Conservation (phyloP, 2,329 filamentous ascomycete species). For the Atkinsonella hypoxylon region DNA sequence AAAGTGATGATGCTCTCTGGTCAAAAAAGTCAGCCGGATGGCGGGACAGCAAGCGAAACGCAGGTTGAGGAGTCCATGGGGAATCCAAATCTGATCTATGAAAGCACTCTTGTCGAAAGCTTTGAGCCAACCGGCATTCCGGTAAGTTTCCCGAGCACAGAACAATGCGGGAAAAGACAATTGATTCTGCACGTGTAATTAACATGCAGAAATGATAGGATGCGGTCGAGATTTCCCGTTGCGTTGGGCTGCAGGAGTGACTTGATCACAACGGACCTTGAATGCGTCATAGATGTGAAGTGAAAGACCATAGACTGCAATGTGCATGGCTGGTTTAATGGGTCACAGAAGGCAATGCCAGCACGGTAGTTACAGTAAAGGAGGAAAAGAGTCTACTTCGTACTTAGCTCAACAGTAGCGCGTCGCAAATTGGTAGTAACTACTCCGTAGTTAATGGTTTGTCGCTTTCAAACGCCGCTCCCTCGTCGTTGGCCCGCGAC, state of each 20-base stretch:
- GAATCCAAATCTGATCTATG: constrained; percentile 54
- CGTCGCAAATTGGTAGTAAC: too few relatives aligned
- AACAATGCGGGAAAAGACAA: background rate
- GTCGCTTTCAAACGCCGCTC: background rate
- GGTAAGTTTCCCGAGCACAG: constrained; percentile 29
- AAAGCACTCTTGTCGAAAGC: constrained; percentile 50
- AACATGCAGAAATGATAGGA: constrained; percentile 32
- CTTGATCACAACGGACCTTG: background rate
- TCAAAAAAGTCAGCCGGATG: background rate
- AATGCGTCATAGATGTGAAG: constrained; percentile 1
- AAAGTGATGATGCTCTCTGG: constrained; percentile 41
- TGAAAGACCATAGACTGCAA: background rate
- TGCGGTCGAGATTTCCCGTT: constrained; percentile 53
- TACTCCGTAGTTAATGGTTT: too few relatives aligned
- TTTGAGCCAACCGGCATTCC: constrained; percentile 57
- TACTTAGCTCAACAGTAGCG: too few relatives aligned
- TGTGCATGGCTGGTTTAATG: background rate
- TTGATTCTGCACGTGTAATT: background rate
- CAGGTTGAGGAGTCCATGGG: constrained; percentile 27
- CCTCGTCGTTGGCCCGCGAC: background rate
- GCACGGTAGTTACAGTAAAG: background rate
- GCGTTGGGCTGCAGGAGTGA: constrained; percentile 15
- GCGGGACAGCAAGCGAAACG: background rate
- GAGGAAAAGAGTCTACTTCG: background rate
- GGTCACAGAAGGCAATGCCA: background rate